phyloP scores from a whole-genome alignment of 2,329 filamentous ascomycete species.

The Plectosphaerella sp. region DNA sequence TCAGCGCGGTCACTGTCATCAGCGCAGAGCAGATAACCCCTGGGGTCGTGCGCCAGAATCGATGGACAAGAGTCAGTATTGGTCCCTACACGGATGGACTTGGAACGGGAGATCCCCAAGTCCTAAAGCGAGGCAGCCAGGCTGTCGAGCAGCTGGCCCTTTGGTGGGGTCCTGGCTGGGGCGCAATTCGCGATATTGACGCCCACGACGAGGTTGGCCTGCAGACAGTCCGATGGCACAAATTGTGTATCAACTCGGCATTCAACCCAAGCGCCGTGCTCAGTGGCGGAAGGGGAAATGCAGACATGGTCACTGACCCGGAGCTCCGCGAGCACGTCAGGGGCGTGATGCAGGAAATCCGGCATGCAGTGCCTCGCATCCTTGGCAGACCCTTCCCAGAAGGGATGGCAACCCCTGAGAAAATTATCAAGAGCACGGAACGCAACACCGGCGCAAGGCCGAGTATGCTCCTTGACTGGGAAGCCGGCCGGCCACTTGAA shows the following conservation, averaged over 20 bases:
- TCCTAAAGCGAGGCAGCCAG: constrained; percentile 29
- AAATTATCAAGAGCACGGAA: constrained; percentile 58
- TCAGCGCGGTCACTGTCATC: constrained; percentile 66
- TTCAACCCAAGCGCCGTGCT: constrained; percentile 72
- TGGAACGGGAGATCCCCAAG: constrained; percentile 25
- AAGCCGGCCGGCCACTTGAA: constrained; percentile 61
- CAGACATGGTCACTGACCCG: constrained; percentile 59
- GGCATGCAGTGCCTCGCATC: constrained; percentile 58
- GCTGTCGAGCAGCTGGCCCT: constrained; percentile 43
- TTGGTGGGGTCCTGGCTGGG: constrained; percentile 46
- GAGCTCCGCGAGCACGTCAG: constrained; percentile 59
- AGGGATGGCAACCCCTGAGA: constrained; percentile 57
- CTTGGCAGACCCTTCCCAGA: constrained; percentile 57
- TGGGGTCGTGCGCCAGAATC: constrained; percentile 63
- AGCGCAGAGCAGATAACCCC: constrained; percentile 62
- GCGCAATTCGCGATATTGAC: constrained; percentile 62
- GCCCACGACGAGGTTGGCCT: constrained; percentile 60
- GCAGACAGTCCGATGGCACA: constrained; percentile 71
- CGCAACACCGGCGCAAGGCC: constrained; percentile 60
- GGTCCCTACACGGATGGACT: constrained; percentile 58
- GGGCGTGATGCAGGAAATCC: constrained; percentile 67
- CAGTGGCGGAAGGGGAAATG: constrained; percentile 59
- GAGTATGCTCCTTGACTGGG: constrained; percentile 69
- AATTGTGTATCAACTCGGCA: constrained; percentile 70
- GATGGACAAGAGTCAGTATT: constrained; percentile 69